Percentiles rank a stretch among this genome's conserved stretches.
phyloP scores from a whole-genome alignment of 73 alveolate species.

The Uronychia binucleata region DNA sequence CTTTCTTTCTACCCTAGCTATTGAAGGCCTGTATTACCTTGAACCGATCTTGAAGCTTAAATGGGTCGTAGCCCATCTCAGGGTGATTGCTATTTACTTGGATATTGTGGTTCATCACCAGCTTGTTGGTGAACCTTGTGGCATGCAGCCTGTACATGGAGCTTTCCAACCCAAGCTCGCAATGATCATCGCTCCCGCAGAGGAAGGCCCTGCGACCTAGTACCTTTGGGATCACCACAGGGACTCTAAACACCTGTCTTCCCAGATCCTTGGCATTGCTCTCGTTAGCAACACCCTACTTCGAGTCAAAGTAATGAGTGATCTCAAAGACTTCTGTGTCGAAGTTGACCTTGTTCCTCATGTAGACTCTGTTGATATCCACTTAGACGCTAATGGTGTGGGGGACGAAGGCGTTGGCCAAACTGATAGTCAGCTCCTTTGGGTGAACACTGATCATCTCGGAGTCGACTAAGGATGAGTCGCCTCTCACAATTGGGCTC shows the following conservation, averaged over 20 bases:
- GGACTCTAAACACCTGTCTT: not conserved
- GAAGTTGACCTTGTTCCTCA: not conserved
- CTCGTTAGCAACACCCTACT: not conserved
- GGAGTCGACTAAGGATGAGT: not conserved
- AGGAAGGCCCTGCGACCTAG: not conserved
- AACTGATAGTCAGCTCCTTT: not conserved
- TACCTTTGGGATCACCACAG: not conserved
- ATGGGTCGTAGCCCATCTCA: not conserved
- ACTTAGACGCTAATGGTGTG: not conserved
- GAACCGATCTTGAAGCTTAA: too few relatives aligned
- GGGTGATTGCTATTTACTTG: not conserved
- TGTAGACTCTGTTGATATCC: not conserved
- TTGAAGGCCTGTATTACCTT: too few relatives aligned
- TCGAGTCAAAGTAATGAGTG: not conserved
- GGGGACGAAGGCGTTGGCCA: not conserved
- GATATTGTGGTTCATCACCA: not conserved
- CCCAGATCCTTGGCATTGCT: not conserved
- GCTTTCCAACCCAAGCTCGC: not conserved
- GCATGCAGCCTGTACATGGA: not conserved
- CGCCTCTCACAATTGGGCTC: not conserved
- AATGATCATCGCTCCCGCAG: not conserved
- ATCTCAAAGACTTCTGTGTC: not conserved
- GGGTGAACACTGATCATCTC: slow-evolving; percentile 1
- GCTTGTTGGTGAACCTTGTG: not conserved
- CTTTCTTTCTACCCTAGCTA: not conserved